A percentile compares a stretch with the other conserved stretches of the same genome.
Conservation (phyloP, 2,329 filamentous ascomycete species). For the Grosmannia clavigera region DNA sequence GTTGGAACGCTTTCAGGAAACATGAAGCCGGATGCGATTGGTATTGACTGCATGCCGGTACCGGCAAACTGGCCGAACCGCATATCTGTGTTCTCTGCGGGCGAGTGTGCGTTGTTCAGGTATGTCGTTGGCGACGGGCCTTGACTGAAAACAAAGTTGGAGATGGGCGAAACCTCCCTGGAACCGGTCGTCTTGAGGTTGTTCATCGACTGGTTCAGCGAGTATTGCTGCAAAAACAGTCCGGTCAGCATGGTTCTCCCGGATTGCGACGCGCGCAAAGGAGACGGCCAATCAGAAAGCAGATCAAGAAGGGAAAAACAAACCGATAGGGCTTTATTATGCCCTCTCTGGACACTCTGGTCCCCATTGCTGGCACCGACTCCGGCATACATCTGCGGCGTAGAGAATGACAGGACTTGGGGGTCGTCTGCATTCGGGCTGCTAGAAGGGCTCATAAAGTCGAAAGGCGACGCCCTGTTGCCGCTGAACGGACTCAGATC, state of each 20-base stretch:
- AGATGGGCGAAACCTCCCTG: constrained; percentile 42
- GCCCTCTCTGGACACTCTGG: constrained; percentile 10
- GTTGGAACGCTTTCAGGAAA: constrained; percentile 10
- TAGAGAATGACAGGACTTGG: not conserved
- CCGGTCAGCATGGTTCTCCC: constrained; percentile 11
- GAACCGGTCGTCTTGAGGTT: constrained; percentile 33
- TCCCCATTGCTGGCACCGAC: constrained; percentile 6
- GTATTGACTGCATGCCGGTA: constrained; percentile 2
- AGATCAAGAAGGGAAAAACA: constrained; percentile 6
- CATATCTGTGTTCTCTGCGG: constrained; percentile 27
- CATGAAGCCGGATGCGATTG: constrained; percentile 3
- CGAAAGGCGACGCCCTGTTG: constrained; percentile 15
- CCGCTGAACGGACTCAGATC: constrained; percentile 9
- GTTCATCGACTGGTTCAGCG: constrained; percentile 37
- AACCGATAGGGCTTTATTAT: constrained; percentile 33
- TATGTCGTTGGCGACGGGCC: constrained; percentile 37
- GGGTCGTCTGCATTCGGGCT: constrained; percentile 32
- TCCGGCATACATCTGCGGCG: constrained; percentile 10
- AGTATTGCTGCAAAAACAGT: constrained; percentile 31
- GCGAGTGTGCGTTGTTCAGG: constrained; percentile 35
- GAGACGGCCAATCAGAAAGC: not conserved
- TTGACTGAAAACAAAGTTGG: constrained; percentile 37
- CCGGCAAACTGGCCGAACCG: constrained; percentile 9
- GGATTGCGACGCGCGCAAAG: no score
- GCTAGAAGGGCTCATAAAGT: constrained; percentile 46